phyloP scores from a whole-genome alignment of 1,284 basidiomycete species.

The Salmacisia buchloeana region DNA sequence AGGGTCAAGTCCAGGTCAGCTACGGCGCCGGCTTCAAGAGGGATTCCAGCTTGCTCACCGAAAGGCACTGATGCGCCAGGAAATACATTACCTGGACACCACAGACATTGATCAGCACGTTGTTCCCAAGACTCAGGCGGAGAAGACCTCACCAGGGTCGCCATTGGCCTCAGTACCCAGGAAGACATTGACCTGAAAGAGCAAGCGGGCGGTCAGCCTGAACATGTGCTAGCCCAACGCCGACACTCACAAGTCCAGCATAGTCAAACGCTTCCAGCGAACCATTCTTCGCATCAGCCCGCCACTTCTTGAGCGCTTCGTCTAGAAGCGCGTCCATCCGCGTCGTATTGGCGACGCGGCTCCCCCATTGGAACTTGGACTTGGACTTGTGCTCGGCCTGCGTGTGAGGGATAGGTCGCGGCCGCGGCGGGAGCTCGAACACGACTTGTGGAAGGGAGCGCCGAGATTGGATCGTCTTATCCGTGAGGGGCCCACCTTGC shows the following conservation, averaged over 20 bases:
- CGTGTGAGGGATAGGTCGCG: no score
- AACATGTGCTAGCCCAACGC: background rate
- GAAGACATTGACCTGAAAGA: constrained; percentile 18
- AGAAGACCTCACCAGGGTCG: constrained; percentile 20
- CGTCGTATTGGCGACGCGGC: background rate
- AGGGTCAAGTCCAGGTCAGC: no score
- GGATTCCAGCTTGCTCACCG: no score
- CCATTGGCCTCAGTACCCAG: constrained; percentile 18
- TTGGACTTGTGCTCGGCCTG: no score
- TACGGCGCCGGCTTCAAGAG: no score
- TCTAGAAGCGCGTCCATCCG: background rate
- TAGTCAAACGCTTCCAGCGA: background rate
- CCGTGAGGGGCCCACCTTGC: no score
- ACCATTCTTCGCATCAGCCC: background rate
- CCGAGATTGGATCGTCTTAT: no score
- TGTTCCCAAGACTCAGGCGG: no score
- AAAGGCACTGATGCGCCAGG: constrained; percentile 37
- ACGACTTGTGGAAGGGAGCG: no score
- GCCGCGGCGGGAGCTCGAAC: no score
- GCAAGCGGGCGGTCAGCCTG: background rate
- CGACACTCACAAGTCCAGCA: background rate
- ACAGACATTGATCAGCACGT: no score
- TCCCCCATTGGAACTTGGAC: no score
- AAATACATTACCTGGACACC: constrained; percentile 32
- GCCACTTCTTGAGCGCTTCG: background rate